Conservation (phyloP, 2,329 filamentous ascomycete genomes). For the Curvularia verruculosa region DNA sequence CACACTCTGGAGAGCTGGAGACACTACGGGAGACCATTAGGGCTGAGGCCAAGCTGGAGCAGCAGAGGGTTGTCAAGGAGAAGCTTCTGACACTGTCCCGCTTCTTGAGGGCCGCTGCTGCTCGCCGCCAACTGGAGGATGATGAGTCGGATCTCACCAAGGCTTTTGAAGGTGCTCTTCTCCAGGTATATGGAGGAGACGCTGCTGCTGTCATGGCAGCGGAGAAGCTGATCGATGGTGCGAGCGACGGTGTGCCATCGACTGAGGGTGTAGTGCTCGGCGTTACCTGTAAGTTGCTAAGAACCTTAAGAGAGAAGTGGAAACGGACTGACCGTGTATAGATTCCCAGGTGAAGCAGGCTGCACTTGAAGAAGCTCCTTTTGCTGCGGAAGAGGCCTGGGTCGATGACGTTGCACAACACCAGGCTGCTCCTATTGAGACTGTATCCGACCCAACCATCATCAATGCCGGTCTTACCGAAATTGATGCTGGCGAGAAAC, state of each 20-base stretch:
- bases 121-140: constrained; percentile 72
- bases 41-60: constrained; percentile 58
- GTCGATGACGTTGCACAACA: constrained; percentile 56
- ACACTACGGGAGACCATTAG: constrained; percentile 61
- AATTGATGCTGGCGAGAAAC: constrained; percentile 55
- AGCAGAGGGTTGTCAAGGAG: constrained; percentile 60
- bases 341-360: constrained; percentile 65
- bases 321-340: constrained; percentile 39
- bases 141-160: constrained; percentile 76
- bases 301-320: not conserved
- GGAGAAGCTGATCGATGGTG: constrained; percentile 76
- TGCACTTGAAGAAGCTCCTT: constrained; percentile 56
- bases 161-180: constrained; percentile 79
- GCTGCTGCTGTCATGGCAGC: constrained; percentile 75
- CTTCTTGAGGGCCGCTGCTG: constrained; percentile 79
- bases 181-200: constrained; percentile 80
- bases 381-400: constrained; percentile 60
- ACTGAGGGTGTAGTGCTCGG: constrained; percentile 69
- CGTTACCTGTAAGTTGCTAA: constrained; percentile 69
- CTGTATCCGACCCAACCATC: constrained; percentile 68
- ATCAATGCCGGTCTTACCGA: constrained; percentile 72
- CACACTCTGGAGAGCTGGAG: constrained; percentile 64
- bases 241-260: constrained; percentile 68
- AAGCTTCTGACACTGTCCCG: constrained; percentile 75
- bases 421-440: constrained; percentile 46